These are phyloP conservation scores for Eucalyptus sp. DNA, from an alignment of 345 rosid genomes.

Conservation along the genomic window DNA sequence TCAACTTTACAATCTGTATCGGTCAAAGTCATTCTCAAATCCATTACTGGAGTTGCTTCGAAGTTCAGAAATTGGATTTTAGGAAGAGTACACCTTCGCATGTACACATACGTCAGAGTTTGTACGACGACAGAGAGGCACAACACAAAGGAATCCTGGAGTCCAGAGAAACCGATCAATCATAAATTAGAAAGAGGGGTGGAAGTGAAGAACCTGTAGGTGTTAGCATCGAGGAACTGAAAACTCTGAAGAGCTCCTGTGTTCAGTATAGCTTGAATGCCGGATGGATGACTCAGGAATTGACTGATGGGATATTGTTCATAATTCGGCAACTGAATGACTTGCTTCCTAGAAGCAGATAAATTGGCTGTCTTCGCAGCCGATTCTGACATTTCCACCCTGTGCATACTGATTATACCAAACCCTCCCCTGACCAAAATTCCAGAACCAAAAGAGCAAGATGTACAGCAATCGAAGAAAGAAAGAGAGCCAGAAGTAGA, in stretches of 20 bases:
- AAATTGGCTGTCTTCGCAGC: slow-evolving; percentile 52
- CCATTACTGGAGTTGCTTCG: slow-evolving; percentile 66
- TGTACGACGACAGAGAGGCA: background rate
- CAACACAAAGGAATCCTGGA: background rate
- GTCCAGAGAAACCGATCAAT: background rate
- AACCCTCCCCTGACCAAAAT: background rate
- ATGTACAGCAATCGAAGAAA: background rate
- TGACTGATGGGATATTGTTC: slow-evolving; percentile 31
- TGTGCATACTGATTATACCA: background rate
- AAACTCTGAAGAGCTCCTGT: slow-evolving; percentile 48
- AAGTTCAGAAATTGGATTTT: slow-evolving; percentile 52
- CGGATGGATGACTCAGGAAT: slow-evolving; percentile 59
- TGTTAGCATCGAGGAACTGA: slow-evolving; percentile 33
- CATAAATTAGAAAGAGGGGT: background rate
- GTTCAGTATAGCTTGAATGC: slow-evolving; percentile 59
- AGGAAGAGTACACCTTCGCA: slow-evolving; percentile 57
- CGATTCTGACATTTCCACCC: background rate
- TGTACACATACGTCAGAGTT: background rate
- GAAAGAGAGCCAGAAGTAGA: background rate
- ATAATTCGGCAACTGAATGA: slow-evolving; percentile 31
- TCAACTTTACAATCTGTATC: slow-evolving; percentile 53
- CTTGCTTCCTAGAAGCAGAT: slow-evolving; percentile 49
- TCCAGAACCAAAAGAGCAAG: background rate
- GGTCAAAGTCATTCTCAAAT: slow-evolving; percentile 53
- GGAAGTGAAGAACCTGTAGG: slow-evolving; percentile 39